Evolutionary conservation across 306 rosid genomes (phyloP), one percentile per base, ranked within the genome.

Genomic region (Cicer pinnatifidum): DNA sequence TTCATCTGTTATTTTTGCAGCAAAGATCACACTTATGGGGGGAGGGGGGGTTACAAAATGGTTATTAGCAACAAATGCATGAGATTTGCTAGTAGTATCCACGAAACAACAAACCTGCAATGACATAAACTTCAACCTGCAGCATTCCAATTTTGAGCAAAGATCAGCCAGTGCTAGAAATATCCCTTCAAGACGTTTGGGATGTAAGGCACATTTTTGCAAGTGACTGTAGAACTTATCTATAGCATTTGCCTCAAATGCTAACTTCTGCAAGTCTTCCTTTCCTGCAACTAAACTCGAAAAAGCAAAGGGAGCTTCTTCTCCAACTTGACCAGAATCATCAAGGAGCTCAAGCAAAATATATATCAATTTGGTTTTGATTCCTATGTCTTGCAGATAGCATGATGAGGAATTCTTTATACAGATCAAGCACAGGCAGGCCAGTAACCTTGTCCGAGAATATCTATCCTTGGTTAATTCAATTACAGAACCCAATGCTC

Each of bases 101-200:
- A 76, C 20, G 52, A 81, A 63, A 89, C 89, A 82, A 85, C 92
- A 65, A 47, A 88, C 99, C 99, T 94, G 84, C 79, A 90, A 79
- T 1, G 89, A 85, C 46, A 94, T 82, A 85, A 94, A 89, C 80
- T 85, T 87, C 23, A 85, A 87, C 83, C 99, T 84, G 85, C 99
- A 91, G 86, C 91, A 76, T 88, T 94, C 99, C 90, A 91, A 83
- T 72, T 87, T 88, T 82, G 97, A 91, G 92, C 99, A 94, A 51
- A 94, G 83, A 76, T 88, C 88, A 57, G 93, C 92, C 81, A 94
- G 75, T 44, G 87, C 97, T 78, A 88, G 78, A 85, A 88, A 84
- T 58, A 87, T 57, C 81, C 99, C 99, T 82, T 91, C 88, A 80
- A 85, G 83, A 48, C 96, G 92, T 83, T 84, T 94, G 62, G 96